Conservation (phyloP, 108 stramenopile species). For the Licmophora abbreviata region DNA sequence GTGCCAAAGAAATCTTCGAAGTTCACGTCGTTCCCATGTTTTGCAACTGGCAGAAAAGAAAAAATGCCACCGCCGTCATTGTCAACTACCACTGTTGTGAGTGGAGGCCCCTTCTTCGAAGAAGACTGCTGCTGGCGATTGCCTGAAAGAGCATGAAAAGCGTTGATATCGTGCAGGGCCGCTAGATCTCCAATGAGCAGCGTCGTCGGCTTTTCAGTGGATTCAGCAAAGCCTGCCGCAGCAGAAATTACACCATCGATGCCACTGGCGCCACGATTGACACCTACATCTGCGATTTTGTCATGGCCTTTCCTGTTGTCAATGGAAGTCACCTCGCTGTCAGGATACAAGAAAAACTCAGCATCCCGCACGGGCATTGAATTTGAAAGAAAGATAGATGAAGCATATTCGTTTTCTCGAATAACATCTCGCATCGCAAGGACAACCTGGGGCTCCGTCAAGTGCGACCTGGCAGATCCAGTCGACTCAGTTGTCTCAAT, state of each 20-base stretch:
- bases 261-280: slow-evolving; percentile 89
- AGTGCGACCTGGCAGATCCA: slow-evolving; percentile 5
- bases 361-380: slow-evolving; percentile 91
- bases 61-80: slow-evolving; percentile 94
- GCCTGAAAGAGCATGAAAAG: slow-evolving; percentile 58
- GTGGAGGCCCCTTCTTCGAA: slow-evolving; percentile 26
- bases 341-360: slow-evolving; percentile 79
- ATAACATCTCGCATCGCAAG: slow-evolving; percentile 50
- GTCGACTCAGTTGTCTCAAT: not conserved
- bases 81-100: slow-evolving; percentile 76
- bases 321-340: not conserved
- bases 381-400: slow-evolving; percentile 78
- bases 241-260: slow-evolving; percentile 90
- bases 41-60: slow-evolving; percentile 90
- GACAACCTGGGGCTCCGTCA: slow-evolving; percentile 81
- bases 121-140: slow-evolving; percentile 12
- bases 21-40: slow-evolving; percentile 70
- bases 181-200: slow-evolving; percentile 86
- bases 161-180: slow-evolving; percentile 82
- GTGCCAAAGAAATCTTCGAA: slow-evolving; percentile 91
- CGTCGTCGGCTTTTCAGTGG: slow-evolving; percentile 45
- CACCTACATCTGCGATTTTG: slow-evolving; percentile 13
- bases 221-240: slow-evolving; percentile 77
- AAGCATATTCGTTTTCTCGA: slow-evolving; percentile 7
- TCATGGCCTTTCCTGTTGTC: not conserved